These are phyloP conservation scores for Chondrostereum purpureum DNA, from an alignment of 1,284 basidiomycete genomes.

Conservation along the genomic window DNA sequence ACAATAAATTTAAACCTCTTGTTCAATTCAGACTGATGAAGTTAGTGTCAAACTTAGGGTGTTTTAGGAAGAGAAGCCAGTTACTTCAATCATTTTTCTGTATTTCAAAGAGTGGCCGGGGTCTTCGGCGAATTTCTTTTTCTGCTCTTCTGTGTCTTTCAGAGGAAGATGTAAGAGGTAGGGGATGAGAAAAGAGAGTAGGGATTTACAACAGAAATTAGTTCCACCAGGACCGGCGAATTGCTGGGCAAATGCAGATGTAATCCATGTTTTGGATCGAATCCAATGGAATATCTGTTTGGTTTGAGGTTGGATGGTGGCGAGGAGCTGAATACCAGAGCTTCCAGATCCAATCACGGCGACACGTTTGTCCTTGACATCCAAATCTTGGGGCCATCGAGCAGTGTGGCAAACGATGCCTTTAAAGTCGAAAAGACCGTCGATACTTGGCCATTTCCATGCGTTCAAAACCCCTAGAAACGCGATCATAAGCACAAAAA, in stretches of 20 bases:
- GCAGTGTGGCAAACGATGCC: slow-evolving; percentile 43
- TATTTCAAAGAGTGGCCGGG: slow-evolving; percentile 17
- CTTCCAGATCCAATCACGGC: slow-evolving; percentile 46
- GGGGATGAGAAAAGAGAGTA: neutral
- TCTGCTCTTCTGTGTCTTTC: slow-evolving; percentile 19
- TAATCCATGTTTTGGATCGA: slow-evolving; percentile 26
- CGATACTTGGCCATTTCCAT: slow-evolving; percentile 33
- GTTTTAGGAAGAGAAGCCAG: neutral
- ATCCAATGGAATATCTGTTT: slow-evolving; percentile 24
- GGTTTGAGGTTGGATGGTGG: slow-evolving; percentile 25
- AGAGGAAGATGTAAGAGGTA: neutral
- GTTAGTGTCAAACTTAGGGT: neutral
- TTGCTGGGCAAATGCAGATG: slow-evolving; percentile 16
- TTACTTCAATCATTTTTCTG: slow-evolving; percentile 19
- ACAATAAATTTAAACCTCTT: slow-evolving; percentile 19
- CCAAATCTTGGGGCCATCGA: slow-evolving; percentile 33
- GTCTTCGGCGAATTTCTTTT: slow-evolving; percentile 14
- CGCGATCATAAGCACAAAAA: neutral
- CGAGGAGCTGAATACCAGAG: slow-evolving; percentile 31
- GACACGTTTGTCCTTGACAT: slow-evolving; percentile 35
- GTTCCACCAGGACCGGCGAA: slow-evolving; percentile 12
- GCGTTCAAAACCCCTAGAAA: slow-evolving; percentile 23
- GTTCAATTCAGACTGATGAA: slow-evolving; percentile 16
- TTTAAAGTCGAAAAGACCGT: slow-evolving; percentile 34
- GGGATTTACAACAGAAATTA: slow-evolving; percentile 11